A percentile compares a stretch with the other conserved stretches of the same genome.
phyloP scores from a whole-genome alignment of 1,284 basidiomycete genomes.

The Pascua guehoae region DNA sequence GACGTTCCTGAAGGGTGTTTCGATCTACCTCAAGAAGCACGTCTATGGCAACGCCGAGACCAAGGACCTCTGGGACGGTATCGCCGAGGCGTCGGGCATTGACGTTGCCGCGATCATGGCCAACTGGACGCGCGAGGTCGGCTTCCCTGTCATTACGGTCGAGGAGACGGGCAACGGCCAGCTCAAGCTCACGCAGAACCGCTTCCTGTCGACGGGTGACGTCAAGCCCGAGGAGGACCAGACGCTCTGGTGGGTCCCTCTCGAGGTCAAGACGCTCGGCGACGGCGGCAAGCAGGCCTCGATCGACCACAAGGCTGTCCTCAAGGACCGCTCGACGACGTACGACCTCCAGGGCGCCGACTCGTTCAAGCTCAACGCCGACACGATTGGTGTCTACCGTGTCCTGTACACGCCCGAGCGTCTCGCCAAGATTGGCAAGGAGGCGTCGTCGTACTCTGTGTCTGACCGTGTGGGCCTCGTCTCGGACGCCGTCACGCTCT shows the following conservation, averaged over 20 bases:
- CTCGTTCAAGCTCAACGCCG: constrained; percentile 83
- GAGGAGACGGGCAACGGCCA: constrained; percentile 65
- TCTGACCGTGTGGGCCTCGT: constrained; percentile 85
- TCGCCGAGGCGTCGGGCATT: constrained; percentile 70
- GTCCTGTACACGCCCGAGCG: constrained; percentile 82
- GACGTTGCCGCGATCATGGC: constrained; percentile 82
- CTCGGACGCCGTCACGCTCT: constrained; percentile 73
- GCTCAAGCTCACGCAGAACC: constrained; percentile 78
- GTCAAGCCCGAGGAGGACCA: constrained; percentile 78
- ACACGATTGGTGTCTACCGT: constrained; percentile 81
- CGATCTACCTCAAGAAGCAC: constrained; percentile 85
- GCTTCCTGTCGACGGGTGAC: constrained; percentile 84
- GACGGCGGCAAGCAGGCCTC: constrained; percentile 43
- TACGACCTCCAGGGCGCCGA: constrained; percentile 63
- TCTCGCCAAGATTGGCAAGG: constrained; percentile 70
- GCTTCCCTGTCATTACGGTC: constrained; percentile 84
- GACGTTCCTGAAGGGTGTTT: constrained; percentile 78
- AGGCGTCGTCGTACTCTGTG: constrained; percentile 74
- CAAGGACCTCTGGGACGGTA: constrained; percentile 84
- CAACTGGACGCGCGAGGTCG: constrained; percentile 87
- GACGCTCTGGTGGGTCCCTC: constrained; percentile 81
- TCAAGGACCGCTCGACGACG: constrained; percentile 66
- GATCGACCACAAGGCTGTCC: constrained; percentile 64
- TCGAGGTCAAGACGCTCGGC: constrained; percentile 66
- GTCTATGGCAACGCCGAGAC: constrained; percentile 81